These are phyloP conservation scores for Flaveria floridana DNA, from an alignment of 140 eudicot species.

Conservation along the genomic window DNA sequence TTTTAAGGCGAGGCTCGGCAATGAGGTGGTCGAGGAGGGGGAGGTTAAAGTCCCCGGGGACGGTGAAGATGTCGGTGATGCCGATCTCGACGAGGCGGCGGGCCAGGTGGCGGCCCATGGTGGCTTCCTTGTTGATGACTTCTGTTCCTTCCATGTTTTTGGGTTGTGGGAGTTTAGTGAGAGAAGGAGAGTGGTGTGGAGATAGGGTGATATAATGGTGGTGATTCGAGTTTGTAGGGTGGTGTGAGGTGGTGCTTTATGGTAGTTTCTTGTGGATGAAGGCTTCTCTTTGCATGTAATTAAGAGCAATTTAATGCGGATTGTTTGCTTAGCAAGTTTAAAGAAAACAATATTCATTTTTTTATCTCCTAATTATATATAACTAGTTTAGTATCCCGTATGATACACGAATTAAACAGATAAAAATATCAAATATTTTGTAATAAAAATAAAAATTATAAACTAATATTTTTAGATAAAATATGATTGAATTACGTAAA, in stretches of 20 bases:
- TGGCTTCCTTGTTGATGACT: conserved; percentile 43
- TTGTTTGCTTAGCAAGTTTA: conserved; percentile 26
- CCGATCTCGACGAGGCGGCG: conserved; percentile 67
- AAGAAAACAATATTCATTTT: background rate
- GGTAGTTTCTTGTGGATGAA: conserved; percentile 34
- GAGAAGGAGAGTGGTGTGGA: background rate
- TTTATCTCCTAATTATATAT: too few relatives aligned
- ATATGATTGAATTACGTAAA: too few relatives aligned
- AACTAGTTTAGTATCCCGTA: too few relatives aligned
- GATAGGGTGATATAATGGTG: conserved; percentile 25
- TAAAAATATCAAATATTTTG: too few relatives aligned
- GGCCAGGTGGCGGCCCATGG: conserved; percentile 75
- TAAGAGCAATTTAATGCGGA: conserved; percentile 24
- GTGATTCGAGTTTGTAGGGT: conserved; percentile 28
- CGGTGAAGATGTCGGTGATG: conserved; percentile 60
- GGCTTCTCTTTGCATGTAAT: conserved; percentile 25
- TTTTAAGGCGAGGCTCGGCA: conserved; percentile 60
- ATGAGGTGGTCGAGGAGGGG: conserved; percentile 75
- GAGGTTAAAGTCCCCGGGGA: conserved; percentile 81
- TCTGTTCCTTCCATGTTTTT: conserved; percentile 30
- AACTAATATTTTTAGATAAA: too few relatives aligned
- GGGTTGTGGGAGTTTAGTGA: background rate
- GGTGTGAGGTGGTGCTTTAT: conserved; percentile 35
- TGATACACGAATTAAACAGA: too few relatives aligned
- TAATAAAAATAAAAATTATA: too few relatives aligned